Base-by-base conservation (phyloP, 768 basidiomycete species). In the Exidia glandulosa region DNA sequence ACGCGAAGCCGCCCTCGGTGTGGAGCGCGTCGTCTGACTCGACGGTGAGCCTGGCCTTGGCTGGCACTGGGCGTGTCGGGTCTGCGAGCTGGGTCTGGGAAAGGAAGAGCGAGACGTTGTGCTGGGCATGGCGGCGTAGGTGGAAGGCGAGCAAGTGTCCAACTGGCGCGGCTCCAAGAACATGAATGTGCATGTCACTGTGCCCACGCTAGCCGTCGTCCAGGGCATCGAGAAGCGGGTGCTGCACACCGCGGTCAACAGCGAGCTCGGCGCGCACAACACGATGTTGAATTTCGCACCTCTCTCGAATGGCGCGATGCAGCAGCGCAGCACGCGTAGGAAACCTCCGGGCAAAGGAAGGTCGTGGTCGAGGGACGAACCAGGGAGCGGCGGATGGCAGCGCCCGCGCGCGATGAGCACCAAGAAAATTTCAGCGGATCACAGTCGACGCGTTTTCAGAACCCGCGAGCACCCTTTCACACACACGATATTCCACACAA, bases 91-190 rank as follows among this genome's bases (percentile, higher is more conserved):
- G 66, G 3, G 71, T 64, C 2, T 72, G 77, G 66, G 79, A 84
- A 72, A 88, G 81, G 60, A 96, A 82, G 68, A 94, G 82, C 29
- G 82, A 80, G 66, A 95, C 76, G 47, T 79, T 69, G 64, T 84
- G 77, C 16, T 72, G 65, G 31, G 69, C 62, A 23, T 82, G 77
- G 56, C 76, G 77, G 41, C 89, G 85, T 41, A 97, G 81, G 69
- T 94, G 81, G 70, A 87, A 83, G 16, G 93, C 80, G 63, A 97
- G 63, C 61, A 97, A 82, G 31, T 83, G 82, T 59, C 94, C 94
- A 63, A 95, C 81, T 48, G 91, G 79, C 56, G 92, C 92, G 45
- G 92, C 71, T 65, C 93, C 92, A 63, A 90, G 78, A 63, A 89
- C 67, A 74, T 89, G 86, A 68, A 87, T 79, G 63, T 79, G 85